Evolutionary conservation across 192 early-diverging fungal species (phyloP).

Genomic region (Linnemannia exigua): DNA sequence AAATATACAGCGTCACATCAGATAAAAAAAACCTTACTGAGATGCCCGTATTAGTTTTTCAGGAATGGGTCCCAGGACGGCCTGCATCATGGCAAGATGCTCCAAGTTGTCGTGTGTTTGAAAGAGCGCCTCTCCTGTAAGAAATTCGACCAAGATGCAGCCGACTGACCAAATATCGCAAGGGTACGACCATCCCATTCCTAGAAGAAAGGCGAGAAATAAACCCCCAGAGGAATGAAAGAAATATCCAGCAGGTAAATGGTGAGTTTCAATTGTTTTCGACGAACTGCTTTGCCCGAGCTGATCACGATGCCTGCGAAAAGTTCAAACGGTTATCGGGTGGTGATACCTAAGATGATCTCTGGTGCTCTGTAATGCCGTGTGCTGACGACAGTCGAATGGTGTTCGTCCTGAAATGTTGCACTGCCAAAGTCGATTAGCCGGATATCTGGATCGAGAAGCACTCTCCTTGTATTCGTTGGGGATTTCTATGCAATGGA

Average conservation of each 20-base stretch:
- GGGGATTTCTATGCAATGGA: constrained; percentile 53
- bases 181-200: constrained; percentile 93
- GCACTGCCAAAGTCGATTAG: constrained; percentile 98
- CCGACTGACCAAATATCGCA: constrained; percentile 99
- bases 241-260: not conserved
- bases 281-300: not conserved
- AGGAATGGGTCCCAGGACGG: constrained; percentile 85
- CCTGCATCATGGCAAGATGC: constrained; percentile 98
- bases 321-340: not conserved
- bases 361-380: constrained; percentile 98
- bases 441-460: constrained; percentile 81
- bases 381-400: constrained; percentile 92
- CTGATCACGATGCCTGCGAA: not conserved
- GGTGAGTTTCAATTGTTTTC: not conserved
- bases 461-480: constrained; percentile 69
- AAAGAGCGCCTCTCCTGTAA: constrained; percentile 96
- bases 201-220: constrained; percentile 13
- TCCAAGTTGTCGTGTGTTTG: constrained; percentile 98
- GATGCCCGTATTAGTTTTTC: constrained; percentile 69
- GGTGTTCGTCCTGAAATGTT: constrained; percentile 94
- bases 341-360: constrained; percentile 83
- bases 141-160: constrained; percentile 96
- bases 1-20: not conserved
- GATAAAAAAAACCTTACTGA: constrained; percentile 34
- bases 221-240: not conserved